Evolutionary conservation across 192 early-diverging fungal species (phyloP).

Genomic region (Haplosporangium gracile): DNA sequence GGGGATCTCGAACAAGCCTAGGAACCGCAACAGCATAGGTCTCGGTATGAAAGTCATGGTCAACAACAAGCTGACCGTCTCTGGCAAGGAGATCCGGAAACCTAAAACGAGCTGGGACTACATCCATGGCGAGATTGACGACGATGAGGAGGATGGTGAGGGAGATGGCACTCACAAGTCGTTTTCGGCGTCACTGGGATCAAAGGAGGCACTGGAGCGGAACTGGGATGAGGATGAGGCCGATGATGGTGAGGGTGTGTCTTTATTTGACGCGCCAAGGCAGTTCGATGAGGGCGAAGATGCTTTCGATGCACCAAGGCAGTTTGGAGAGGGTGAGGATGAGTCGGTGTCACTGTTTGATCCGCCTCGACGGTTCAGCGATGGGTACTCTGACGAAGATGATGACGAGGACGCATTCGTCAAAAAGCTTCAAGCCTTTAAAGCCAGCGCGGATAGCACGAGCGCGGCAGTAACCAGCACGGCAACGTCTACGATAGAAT

Average conservation of each 20-base stretch:
- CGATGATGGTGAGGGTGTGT: constrained; percentile 22
- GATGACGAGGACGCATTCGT: not conserved
- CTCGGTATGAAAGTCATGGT: constrained; percentile 57
- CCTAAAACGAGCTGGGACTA: constrained; percentile 56
- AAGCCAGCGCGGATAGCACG: not conserved
- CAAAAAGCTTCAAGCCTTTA: not conserved
- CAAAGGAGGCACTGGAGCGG: constrained; percentile 11
- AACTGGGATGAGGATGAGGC: constrained; percentile 9
- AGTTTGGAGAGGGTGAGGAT: not conserved
- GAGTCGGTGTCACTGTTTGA: constrained; percentile 5
- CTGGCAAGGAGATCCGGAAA: constrained; percentile 52
- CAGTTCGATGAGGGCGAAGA: not conserved
- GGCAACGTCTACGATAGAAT: not conserved
- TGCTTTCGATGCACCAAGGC: constrained; percentile 29
- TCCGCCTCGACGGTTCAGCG: not conserved
- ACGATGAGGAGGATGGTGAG: constrained; percentile 37
- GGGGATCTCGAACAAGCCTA: constrained; percentile 26
- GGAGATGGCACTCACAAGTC: constrained; percentile 13
- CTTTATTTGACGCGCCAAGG: constrained; percentile 37
- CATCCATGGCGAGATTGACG: constrained; percentile 42
- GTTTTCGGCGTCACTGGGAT: constrained; percentile 32
- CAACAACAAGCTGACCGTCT: constrained; percentile 44
- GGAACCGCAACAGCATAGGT: constrained; percentile 54
- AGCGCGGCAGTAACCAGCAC: constrained; percentile 2
- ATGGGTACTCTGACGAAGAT: constrained; percentile 13